Conservation (phyloP, 495 filamentous ascomycete genomes). For the Lindgomyces ingoldianus region DNA sequence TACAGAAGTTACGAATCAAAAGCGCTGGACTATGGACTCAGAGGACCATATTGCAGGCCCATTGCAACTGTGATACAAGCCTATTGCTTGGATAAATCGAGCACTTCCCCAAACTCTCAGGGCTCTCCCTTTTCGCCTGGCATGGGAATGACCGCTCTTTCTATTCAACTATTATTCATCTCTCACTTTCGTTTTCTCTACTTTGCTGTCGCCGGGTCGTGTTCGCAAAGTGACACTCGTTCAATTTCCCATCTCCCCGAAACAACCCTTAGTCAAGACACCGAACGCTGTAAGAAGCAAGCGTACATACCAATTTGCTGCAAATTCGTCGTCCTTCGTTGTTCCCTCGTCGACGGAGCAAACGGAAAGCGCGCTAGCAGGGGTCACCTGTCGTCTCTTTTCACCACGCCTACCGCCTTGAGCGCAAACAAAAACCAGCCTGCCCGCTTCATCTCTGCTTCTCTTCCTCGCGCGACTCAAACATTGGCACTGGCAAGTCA, state of each 20-base stretch:
- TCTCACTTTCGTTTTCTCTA: background rate
- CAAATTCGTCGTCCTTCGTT: too few species aligned
- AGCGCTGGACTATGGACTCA: background rate
- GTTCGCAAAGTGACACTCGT: background rate
- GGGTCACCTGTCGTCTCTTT: background rate
- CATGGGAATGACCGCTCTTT: background rate
- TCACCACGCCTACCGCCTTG: background rate
- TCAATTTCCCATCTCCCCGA: background rate
- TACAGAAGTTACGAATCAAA: background rate
- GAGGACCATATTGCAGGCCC: background rate
- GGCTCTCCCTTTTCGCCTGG: background rate
- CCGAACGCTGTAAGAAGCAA: background rate
- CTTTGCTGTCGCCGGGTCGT: background rate
- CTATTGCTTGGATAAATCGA: background rate
- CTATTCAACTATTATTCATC: background rate
- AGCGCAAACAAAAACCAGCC: background rate
- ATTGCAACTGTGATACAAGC: conserved; percentile 8
- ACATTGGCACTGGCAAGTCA: background rate
- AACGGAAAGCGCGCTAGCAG: conserved; percentile 8
- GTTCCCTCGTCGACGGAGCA: background rate
- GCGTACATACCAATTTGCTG: too few species aligned
- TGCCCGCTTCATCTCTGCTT: background rate
- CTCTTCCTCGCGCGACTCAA: conserved; percentile 2
- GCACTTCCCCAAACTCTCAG: background rate
- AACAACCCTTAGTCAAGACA: too few species aligned